Evolutionary conservation across 2,329 filamentous ascomycete species (phyloP).

Genomic region (Phaeoacremonium minimum): DNA sequence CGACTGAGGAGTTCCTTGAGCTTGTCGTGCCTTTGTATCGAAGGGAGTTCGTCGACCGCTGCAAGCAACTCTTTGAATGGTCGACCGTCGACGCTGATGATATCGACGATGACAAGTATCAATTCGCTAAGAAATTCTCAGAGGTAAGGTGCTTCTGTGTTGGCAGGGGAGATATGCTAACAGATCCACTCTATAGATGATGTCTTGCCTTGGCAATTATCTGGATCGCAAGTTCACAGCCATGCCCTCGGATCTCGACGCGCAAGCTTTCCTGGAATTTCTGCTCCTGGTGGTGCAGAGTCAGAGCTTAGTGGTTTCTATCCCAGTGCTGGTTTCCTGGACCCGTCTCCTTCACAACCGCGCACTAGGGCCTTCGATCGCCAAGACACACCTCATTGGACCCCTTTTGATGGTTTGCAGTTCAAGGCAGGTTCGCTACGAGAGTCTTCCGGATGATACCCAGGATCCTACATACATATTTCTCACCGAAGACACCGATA

Average conservation of each 20-base stretch:
- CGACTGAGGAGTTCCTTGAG: conserved; percentile 71
- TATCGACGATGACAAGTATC: conserved; percentile 87
- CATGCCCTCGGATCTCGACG: conserved; percentile 59
- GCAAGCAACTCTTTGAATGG: conserved; percentile 74
- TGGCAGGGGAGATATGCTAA: conserved; percentile 8
- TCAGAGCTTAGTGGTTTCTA: conserved; percentile 86
- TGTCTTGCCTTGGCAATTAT: conserved; percentile 81
- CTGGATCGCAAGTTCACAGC: conserved; percentile 71
- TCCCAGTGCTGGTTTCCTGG: conserved; percentile 88
- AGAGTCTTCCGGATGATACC: conserved; percentile 77
- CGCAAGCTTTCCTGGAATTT: conserved; percentile 73
- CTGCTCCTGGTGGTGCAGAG: conserved; percentile 76
- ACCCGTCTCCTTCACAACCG: conserved; percentile 73
- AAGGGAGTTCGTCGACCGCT: conserved; percentile 64
- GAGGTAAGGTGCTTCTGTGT: conserved; percentile 59
- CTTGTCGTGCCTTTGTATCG: conserved; percentile 78
- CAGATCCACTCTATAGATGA: conserved; percentile 60
- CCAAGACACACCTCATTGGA: conserved; percentile 63
- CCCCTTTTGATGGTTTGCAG: conserved; percentile 80
- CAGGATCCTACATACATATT: conserved; percentile 77
- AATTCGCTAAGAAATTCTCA: conserved; percentile 87
- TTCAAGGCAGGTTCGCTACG: conserved; percentile 79
- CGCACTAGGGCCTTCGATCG: conserved; percentile 59
- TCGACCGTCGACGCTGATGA: conserved; percentile 74
- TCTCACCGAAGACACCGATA: conserved; percentile 91